Evolutionary conservation across 176 grass and related monocot genomes (phyloP), one percentile per base, ranked within the genome.

Genomic region (Oryza nivara): DNA sequence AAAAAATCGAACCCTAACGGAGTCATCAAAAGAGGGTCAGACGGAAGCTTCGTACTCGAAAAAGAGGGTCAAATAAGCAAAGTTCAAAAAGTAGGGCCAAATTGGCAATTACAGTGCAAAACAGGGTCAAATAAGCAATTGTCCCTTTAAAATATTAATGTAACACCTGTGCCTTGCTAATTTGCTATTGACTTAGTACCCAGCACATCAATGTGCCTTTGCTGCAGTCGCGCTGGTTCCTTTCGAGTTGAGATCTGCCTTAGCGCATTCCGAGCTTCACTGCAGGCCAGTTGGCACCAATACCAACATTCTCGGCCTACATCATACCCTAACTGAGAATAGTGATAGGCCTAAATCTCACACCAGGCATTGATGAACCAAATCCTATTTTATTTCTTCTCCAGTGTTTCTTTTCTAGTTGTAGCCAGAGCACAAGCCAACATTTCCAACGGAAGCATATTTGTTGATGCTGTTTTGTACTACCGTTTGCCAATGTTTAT

Each of bases 171-270:
- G 58, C 58, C 8, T 63, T 63, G 58, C 20, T 63, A 63, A 11
- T 63, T 63, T 63, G 58, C n/a, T 63, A 63, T 23, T 63, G 58
- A 63, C 23, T 63, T 58, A 58, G 54, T 58, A 58, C 54, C 54
- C 54, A n/a, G 6, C 19, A 58, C 7, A 3, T 9, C 20, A 63
- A 63, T n/a, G 20, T 63, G 58, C 58, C 20, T 63, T 63, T 63
- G 58, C n/a, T 63, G 58, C n/a, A 23, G 20, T 63, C 0, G 0
- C 20, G 2, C 19, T n/a, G 56, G 19, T 54, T 60, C 3, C 7
- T 63, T 63, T 8, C 49, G 4, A 52, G 4, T 52, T 52, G 49
- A 58, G 19, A 16, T 20, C 19, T 58, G 54, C 19, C 54, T 58
- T 58, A 58, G 54, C 0, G 43, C 43, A 44, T 44, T 17, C 4